Conservation (phyloP, 768 basidiomycete genomes). For the Phlebiopsis flavidoalba region DNA sequence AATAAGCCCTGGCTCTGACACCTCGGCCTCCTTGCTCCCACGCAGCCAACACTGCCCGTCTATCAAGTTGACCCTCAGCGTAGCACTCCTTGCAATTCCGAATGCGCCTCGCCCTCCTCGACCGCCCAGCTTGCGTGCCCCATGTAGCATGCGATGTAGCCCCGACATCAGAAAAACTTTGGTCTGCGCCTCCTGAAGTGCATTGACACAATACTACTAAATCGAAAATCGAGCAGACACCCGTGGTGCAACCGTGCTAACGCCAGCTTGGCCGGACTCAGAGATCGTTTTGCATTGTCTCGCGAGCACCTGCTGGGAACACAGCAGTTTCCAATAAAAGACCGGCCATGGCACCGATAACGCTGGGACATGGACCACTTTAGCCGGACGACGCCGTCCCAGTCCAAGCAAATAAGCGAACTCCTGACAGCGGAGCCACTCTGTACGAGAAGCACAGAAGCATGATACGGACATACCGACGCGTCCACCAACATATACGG, state of each 20-base stretch:
- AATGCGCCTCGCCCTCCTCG: too few relatives aligned
- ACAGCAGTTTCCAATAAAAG: neutral
- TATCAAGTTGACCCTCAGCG: too few relatives aligned
- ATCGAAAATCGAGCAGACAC: neutral
- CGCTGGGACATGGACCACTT: neutral
- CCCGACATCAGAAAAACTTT: neutral
- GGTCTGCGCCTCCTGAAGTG: neutral
- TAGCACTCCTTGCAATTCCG: too few relatives aligned
- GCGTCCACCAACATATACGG: neutral
- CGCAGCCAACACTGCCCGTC: neutral
- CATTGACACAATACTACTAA: neutral
- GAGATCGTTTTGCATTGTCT: neutral
- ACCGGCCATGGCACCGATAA: neutral
- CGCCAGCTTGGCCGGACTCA: neutral
- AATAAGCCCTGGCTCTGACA: neutral
- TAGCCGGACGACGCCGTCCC: neutral
- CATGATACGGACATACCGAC: neutral
- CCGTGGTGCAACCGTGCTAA: neutral
- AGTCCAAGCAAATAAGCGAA: neutral
- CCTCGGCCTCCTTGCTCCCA: neutral
- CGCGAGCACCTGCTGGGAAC: neutral
- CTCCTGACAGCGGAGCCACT: neutral
- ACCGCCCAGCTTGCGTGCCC: neutral
- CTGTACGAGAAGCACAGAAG: neutral
- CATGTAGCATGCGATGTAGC: neutral